A percentile compares a stretch with the other conserved stretches of the same genome.
These are phyloP conservation scores for Ceratobasidium sp. DNA, from an alignment of 1,284 basidiomycete genomes.

Conservation along the genomic window DNA sequence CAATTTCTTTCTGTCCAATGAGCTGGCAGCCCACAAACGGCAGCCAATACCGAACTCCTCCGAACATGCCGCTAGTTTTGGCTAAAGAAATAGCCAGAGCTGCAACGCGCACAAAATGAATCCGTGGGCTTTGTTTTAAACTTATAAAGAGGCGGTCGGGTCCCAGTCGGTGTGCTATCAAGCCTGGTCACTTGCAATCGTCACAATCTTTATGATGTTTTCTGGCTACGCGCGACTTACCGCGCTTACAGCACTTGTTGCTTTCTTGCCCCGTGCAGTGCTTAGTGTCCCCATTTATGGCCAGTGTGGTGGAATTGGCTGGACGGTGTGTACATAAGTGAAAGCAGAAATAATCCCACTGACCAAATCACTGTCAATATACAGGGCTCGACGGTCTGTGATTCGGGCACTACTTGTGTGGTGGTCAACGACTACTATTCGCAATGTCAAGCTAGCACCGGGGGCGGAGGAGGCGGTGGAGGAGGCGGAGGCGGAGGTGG, in stretches of 20 bases:
- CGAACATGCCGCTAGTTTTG: neutral
- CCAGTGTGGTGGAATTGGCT: conserved; percentile 27
- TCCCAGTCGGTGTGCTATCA: neutral
- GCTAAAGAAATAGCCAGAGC: neutral
- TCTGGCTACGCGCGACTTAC: neutral
- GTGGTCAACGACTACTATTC: conserved; percentile 14
- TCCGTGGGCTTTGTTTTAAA: no score
- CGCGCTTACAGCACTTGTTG: neutral
- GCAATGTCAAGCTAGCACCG: conserved; percentile 9
- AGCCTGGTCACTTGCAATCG: neutral
- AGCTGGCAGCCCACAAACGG: neutral
- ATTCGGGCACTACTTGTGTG: neutral
- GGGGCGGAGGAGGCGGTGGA: no score
- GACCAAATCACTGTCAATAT: no score
- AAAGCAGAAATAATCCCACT: neutral
- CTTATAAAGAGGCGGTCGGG: neutral
- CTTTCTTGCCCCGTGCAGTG: neutral
- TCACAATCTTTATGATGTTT: neutral
- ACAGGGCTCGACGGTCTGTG: neutral
- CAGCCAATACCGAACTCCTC: neutral
- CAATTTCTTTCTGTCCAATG: neutral
- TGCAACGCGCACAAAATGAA: no score
- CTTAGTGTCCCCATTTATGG: neutral
- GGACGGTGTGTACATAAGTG: neutral
- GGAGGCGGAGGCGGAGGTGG: no score